Percentiles rank a stretch among this genome's conserved stretches.
Evolutionary conservation across 192 early-diverging fungal genomes (phyloP).

Genomic region (Umbelopsis vinacea): DNA sequence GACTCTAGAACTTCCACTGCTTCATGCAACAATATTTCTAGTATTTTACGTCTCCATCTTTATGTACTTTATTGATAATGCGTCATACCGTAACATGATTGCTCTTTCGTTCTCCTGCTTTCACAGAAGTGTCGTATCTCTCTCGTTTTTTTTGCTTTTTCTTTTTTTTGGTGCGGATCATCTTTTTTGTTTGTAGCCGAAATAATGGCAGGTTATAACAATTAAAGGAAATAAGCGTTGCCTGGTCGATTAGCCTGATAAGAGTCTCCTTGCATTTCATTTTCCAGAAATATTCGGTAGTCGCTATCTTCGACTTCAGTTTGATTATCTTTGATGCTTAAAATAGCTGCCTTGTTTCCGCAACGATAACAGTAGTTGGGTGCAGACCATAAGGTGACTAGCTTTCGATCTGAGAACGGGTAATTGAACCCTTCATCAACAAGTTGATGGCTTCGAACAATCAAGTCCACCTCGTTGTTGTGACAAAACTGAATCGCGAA

Average conservation of each 20-base stretch:
- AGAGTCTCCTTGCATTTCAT: conserved; percentile 40
- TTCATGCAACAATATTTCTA: conserved; percentile 22
- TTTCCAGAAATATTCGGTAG: conserved; percentile 42
- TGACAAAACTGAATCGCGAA: conserved; percentile 35
- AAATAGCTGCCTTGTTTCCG: conserved; percentile 81
- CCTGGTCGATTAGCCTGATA: conserved; percentile 32
- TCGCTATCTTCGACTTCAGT: conserved; percentile 30
- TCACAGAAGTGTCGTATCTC: conserved; percentile 9
- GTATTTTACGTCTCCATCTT: conserved; percentile 24
- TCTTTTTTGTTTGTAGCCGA: no score
- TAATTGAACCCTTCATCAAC: conserved; percentile 45
- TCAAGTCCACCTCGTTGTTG: conserved; percentile 42
- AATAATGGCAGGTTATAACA: neutral
- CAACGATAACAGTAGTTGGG: conserved; percentile 87
- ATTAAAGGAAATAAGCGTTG: conserved; percentile 40
- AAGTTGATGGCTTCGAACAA: conserved; percentile 43
- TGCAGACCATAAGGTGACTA: conserved; percentile 86
- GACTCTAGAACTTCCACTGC: conserved; percentile 22
- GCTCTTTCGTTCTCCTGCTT: conserved; percentile 25
- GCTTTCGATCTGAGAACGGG: conserved; percentile 63
- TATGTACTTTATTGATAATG: conserved; percentile 26
- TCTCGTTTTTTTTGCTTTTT: neutral
- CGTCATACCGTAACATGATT: conserved; percentile 26
- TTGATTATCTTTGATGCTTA: conserved; percentile 66
- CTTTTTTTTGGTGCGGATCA: neutral